Evolutionary conservation across 495 filamentous ascomycete genomes (phyloP).

Genomic region (Diplogelasinospora grovesii): DNA sequence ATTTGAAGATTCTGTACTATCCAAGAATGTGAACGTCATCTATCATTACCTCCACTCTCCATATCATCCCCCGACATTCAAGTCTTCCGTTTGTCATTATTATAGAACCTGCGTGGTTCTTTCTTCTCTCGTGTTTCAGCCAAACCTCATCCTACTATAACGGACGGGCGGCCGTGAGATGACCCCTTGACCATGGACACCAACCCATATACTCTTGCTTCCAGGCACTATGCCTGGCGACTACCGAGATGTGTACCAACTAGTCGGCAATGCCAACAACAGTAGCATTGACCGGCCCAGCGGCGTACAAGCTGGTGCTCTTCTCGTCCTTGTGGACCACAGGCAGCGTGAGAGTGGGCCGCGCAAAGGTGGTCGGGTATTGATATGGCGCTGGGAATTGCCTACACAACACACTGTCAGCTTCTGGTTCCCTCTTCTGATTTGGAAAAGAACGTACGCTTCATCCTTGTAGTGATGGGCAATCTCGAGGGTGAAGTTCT

Average conservation of each 20-base stretch:
- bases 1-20: too few relatives aligned
- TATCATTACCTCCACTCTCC: too few relatives aligned
- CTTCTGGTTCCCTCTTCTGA: background rate
- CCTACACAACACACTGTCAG: too few relatives aligned
- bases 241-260: background rate
- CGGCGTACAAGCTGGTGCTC: constrained; percentile 4
- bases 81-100: too few relatives aligned
- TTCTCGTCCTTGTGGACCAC: constrained; percentile 1
- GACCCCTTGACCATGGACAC: too few relatives aligned
- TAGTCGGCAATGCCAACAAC: constrained; percentile 12
- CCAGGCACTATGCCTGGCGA: too few relatives aligned
- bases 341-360: constrained; percentile 2
- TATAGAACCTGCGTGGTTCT: too few relatives aligned
- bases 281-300: constrained; percentile 11
- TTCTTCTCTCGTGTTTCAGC: too few relatives aligned
- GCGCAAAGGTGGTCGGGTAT: constrained; percentile 17
- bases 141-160: background rate
- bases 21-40: too few relatives aligned
- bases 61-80: too few relatives aligned
- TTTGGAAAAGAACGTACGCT: constrained; percentile 14
- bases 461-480: constrained; percentile 25
- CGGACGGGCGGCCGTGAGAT: too few relatives aligned
- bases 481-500: constrained; percentile 26
- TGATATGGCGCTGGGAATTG: constrained; percentile 1
- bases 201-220: too few relatives aligned